These are phyloP conservation scores for Fusarium sp. DNA, from an alignment of 2,329 filamentous ascomycete species.

Conservation along the genomic window DNA sequence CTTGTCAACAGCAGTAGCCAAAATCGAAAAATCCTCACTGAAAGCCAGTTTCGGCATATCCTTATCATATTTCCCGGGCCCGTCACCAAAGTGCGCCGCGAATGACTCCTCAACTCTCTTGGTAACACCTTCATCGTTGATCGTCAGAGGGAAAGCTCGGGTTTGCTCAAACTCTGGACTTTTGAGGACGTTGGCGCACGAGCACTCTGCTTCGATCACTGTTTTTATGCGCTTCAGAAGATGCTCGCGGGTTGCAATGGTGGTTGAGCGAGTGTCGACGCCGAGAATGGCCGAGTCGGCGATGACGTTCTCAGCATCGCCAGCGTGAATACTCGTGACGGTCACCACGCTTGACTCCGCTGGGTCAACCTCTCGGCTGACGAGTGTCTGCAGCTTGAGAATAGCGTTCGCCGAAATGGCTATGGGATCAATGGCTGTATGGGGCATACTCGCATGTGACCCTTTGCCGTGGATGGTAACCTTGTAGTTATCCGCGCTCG, in stretches of 20 bases:
- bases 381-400: conserved; percentile 41
- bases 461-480: conserved; percentile 50
- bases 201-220: conserved; percentile 61
- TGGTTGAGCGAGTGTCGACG: conserved; percentile 51
- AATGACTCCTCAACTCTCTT: conserved; percentile 54
- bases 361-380: conserved; percentile 44
- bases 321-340: conserved; percentile 53
- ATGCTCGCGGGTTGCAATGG: conserved; percentile 42
- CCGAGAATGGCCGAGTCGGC: conserved; percentile 50
- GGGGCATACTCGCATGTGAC: conserved; percentile 11
- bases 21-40: conserved; percentile 63
- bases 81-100: conserved; percentile 51
- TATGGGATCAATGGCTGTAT: conserved; percentile 10
- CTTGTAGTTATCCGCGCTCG: conserved; percentile 39
- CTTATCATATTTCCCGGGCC: conserved; percentile 37
- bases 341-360: conserved; percentile 54
- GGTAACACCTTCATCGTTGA: conserved; percentile 59
- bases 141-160: conserved; percentile 55
- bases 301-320: conserved; percentile 55
- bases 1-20: conserved; percentile 31
- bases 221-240: conserved; percentile 49
- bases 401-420: conserved; percentile 15
- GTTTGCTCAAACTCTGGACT: conserved; percentile 54
- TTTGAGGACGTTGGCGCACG: conserved; percentile 54
- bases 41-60: conserved; percentile 53